phyloP scores from a whole-genome alignment of 2,329 filamentous ascomycete species.

The Alternaria incomplexa region DNA sequence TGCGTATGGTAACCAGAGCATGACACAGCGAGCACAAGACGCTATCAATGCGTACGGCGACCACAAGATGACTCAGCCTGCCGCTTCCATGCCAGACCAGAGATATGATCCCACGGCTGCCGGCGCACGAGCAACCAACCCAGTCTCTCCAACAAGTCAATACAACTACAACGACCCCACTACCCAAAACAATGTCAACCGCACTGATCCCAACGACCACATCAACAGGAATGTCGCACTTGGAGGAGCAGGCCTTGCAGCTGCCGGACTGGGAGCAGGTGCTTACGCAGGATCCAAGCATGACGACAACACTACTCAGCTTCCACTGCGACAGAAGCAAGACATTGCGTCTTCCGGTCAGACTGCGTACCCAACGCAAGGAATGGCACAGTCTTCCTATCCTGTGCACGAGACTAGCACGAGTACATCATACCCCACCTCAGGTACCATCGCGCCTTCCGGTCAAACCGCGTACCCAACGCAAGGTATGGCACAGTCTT shows the following conservation, averaged over 20 bases:
- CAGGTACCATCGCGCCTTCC: constrained; percentile 12
- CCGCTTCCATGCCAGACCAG: constrained; percentile 40
- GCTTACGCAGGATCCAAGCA: constrained; percentile 18
- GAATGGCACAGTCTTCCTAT: constrained; percentile 4
- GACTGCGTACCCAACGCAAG: constrained; percentile 1
- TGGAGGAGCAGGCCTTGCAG: constrained; percentile 24
- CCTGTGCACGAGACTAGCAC: constrained; percentile 11
- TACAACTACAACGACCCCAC: constrained; percentile 26
- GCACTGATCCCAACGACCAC: constrained; percentile 15
- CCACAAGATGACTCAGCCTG: constrained; percentile 38
- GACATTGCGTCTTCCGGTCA: constrained; percentile 6
- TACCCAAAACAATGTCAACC: constrained; percentile 18
- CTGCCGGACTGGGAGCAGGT: constrained; percentile 19
- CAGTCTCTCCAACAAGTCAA: constrained; percentile 17
- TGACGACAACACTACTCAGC: constrained; percentile 12
- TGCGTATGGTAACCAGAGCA: neutral
- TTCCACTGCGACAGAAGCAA: constrained; percentile 16
- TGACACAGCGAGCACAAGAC: constrained; percentile 36
- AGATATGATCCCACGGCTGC: constrained; percentile 35
- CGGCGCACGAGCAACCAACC: constrained; percentile 30
- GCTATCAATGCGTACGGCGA: constrained; percentile 36
- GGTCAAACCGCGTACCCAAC: constrained; percentile 5
- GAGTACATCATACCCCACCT: constrained; percentile 3
- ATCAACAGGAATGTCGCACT: constrained; percentile 33
- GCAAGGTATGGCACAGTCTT: constrained; percentile 1